Percentiles rank a stretch among this genome's conserved stretches.
Evolutionary conservation across 108 stramenopile genomes (phyloP).

Genomic region (Epipyxis sp.): DNA sequence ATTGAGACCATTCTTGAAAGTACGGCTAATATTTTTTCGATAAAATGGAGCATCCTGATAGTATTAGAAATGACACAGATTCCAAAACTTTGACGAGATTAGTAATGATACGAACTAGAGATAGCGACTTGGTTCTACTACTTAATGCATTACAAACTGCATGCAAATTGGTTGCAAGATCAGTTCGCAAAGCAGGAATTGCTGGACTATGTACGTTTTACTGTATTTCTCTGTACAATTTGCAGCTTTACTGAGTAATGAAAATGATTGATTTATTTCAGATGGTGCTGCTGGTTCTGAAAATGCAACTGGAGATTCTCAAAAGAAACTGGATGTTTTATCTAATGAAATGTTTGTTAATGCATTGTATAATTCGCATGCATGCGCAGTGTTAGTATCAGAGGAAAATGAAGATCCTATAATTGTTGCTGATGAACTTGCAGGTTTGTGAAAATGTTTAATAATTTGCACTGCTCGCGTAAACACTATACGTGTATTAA

Average conservation of each 20-base stretch:
- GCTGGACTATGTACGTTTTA: slow-evolving; percentile 21
- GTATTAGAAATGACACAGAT: slow-evolving; percentile 30
- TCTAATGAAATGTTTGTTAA: slow-evolving; percentile 98
- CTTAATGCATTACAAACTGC: slow-evolving; percentile 46
- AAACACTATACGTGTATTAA: background rate
- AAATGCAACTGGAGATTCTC: slow-evolving; percentile 96
- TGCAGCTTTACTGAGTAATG: background rate
- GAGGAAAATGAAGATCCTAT: slow-evolving; percentile 98
- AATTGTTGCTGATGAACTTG: slow-evolving; percentile 73
- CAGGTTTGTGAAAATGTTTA: slow-evolving; percentile 35
- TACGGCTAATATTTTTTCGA: no score
- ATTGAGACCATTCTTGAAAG: no score
- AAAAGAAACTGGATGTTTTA: slow-evolving; percentile 98
- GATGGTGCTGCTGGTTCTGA: slow-evolving; percentile 91
- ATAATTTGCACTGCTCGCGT: background rate
- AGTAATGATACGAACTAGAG: slow-evolving; percentile 18
- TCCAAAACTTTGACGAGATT: slow-evolving; percentile 7
- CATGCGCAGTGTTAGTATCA: slow-evolving; percentile 86
- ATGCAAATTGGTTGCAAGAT: slow-evolving; percentile 89
- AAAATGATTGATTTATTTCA: slow-evolving; percentile 59
- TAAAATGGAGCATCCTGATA: slow-evolving; percentile 30
- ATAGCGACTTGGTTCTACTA: slow-evolving; percentile 20
- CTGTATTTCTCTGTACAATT: background rate
- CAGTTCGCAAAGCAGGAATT: slow-evolving; percentile 61
- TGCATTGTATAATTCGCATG: slow-evolving; percentile 68